Conservation (phyloP, 306 rosid species). For the Cucumis sativus region Cucumber_9930_V3 NC_026660.2:29490501-29491000, state of each 20-base stretch:
- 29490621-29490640: not conserved
- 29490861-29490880: conserved; percentile 18
- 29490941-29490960: no score
- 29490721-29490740: not conserved
- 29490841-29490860: conserved; percentile 17
- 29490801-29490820: not conserved
- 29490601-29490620: not conserved
- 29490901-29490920: conserved; percentile 29
- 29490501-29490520: no score
- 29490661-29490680: not conserved
- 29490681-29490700: not conserved
- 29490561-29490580: not conserved
- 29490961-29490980: no score
- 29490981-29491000: no score
- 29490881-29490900: conserved; percentile 25
- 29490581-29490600: not conserved
- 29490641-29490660: not conserved
- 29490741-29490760: not conserved
- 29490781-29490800: not conserved
- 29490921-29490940: conserved; percentile 8
- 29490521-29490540: no score
- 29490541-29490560: not conserved
- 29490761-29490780: not conserved
- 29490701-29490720: not conserved
- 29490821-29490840: conserved; percentile 11